Evolutionary conservation across 495 filamentous ascomycete genomes (phyloP).

Genomic region (Tuber calosporum): DNA sequence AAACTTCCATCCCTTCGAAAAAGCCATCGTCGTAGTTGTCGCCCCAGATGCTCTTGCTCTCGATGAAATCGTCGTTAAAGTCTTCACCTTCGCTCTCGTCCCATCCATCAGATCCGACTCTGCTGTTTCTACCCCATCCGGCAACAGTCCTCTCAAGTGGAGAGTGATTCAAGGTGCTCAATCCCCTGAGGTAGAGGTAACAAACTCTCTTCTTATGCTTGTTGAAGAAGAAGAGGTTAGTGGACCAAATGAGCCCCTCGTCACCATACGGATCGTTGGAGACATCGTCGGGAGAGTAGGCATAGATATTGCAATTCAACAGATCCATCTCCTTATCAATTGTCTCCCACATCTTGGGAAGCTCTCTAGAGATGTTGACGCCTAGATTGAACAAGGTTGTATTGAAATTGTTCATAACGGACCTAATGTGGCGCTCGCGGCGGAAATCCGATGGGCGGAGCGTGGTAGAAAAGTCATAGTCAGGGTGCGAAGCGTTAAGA

Average conservation of each 20-base stretch:
- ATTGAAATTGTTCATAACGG: constrained; percentile 77
- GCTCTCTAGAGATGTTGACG: constrained; percentile 52
- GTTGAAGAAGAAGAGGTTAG: constrained; percentile 97
- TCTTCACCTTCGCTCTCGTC: constrained; percentile 41
- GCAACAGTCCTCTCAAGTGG: constrained; percentile 46
- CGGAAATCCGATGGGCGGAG: constrained; percentile 81
- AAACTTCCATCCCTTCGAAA: constrained; percentile 33
- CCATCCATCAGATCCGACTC: constrained; percentile 23
- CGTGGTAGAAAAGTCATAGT: constrained; percentile 94
- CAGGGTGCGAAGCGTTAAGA: constrained; percentile 91
- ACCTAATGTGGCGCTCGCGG: constrained; percentile 63
- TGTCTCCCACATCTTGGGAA: constrained; percentile 74
- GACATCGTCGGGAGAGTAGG: constrained; percentile 66
- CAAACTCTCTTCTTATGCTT: constrained; percentile 86
- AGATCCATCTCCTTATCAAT: constrained; percentile 90
- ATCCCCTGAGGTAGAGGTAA: constrained; percentile 80
- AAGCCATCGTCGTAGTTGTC: constrained; percentile 43
- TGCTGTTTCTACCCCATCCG: constrained; percentile 17
- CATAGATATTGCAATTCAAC: constrained; percentile 75
- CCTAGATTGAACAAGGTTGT: constrained; percentile 70
- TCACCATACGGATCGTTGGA: constrained; percentile 75
- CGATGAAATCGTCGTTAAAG: constrained; percentile 43
- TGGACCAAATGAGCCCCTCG: constrained; percentile 85
- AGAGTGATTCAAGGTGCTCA: constrained; percentile 71
- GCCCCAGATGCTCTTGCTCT: constrained; percentile 49